Base-by-base conservation (phyloP, 495 filamentous ascomycete species). In the Penicillium pulvis region DNA sequence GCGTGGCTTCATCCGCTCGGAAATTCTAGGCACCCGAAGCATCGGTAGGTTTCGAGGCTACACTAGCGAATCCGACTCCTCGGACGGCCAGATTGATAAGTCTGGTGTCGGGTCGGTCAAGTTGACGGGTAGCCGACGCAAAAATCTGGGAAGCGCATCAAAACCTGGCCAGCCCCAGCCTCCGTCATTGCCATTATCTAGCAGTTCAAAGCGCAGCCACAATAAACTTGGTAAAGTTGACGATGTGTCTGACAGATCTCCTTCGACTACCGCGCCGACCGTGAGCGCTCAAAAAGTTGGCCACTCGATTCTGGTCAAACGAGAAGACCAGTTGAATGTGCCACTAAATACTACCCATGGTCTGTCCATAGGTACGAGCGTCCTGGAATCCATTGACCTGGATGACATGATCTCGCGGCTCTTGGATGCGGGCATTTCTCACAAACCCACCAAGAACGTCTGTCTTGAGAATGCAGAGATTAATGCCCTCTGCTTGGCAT, bases 401-500 rank as follows among this genome's bases (percentile, higher is more conserved):
- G 94, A 98, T 66, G 94, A 98, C 68, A 97, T 96, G 84, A 98
- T 98, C 67, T 89, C 88, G 58, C 87, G 94, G 39, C 85, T 98
- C 17, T 79, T 98, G 33, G 95, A 98, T 74, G 94, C 95, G 24
- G 94, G 87, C 20, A 97, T 98, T 69, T 90, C 94, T 30, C 90
- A 92, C 46, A 98, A 97, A 71, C 7, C 9, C 11, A 12, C 95
- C 49, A 99, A 99, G 78, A 90, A 90, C 19, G 91, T 98, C 4
- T 97, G 92, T 62, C 75, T 99, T 48, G 96, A 96, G 82, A 98
- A 98, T 71, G 93, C 92, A 19, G 94, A 99, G 71, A 98, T 99
- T 55, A 87, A 83, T 42, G 91, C 92, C 30, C 92, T 99, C 54
- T 98, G 95, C 72, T 81, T 85, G 31, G 89, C 90, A 11, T 90